These are phyloP conservation scores for Phoma sp. DNA, from an alignment of 2,329 filamentous ascomycete genomes.

Conservation along the genomic window DNA sequence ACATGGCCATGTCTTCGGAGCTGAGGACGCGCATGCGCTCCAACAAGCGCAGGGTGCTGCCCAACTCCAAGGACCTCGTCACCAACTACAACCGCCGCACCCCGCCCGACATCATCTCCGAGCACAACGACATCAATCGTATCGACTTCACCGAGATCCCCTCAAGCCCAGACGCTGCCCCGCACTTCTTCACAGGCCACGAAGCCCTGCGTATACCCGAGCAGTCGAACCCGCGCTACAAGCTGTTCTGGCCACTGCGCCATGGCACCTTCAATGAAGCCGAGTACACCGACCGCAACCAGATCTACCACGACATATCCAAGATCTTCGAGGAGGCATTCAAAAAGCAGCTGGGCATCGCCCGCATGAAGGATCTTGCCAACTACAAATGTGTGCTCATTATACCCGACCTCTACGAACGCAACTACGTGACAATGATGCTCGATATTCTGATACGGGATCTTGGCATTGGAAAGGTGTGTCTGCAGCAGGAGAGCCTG, in stretches of 20 bases:
- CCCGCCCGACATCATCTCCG: constrained; percentile 83
- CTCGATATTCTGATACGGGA: constrained; percentile 86
- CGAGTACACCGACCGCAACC: constrained; percentile 80
- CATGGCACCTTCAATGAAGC: constrained; percentile 88
- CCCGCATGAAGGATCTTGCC: constrained; percentile 77
- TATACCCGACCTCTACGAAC: constrained; percentile 96
- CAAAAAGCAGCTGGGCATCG: constrained; percentile 80
- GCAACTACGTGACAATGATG: constrained; percentile 83
- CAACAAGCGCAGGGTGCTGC: constrained; percentile 92
- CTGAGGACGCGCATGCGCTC: constrained; percentile 88
- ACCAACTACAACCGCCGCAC: constrained; percentile 90
- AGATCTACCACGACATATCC: constrained; percentile 85
- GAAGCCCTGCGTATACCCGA: constrained; percentile 88
- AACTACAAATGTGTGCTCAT: constrained; percentile 97
- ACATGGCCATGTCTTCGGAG: constrained; percentile 81
- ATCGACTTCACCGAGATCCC: constrained; percentile 93
- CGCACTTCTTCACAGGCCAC: constrained; percentile 79
- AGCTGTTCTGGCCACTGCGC: constrained; percentile 88
- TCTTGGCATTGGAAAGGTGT: constrained; percentile 87
- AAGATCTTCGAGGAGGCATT: constrained; percentile 86
- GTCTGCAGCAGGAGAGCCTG: constrained; percentile 95
- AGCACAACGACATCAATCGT: constrained; percentile 92
- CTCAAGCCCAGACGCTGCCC: constrained; percentile 63
- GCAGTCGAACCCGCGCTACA: constrained; percentile 85
- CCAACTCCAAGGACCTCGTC: constrained; percentile 96